A percentile compares a stretch with the other conserved stretches of the same genome.
Evolutionary conservation across 257 asterid species (phyloP).

Genomic region (Nicotiana tabacum): DNA sequence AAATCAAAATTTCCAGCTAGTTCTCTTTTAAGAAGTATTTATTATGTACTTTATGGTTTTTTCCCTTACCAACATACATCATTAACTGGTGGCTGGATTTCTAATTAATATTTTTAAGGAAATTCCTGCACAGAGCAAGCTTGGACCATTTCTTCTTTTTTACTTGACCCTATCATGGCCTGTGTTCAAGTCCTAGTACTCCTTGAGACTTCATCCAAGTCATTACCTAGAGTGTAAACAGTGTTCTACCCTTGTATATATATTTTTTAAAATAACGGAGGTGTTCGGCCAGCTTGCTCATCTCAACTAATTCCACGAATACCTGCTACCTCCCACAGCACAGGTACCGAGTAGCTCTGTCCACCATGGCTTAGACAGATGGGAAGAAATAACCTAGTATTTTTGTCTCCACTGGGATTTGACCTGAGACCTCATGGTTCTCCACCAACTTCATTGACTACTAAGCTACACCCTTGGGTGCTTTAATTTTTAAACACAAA

Average conservation of each 20-base stretch:
- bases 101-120: not conserved
- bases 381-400: too few relatives aligned
- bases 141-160: not conserved
- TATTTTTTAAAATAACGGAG: too few relatives aligned
- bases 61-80: not conserved
- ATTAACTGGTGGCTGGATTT: not conserved
- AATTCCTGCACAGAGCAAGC: not conserved
- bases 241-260: not conserved
- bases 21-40: not conserved
- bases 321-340: too few relatives aligned
- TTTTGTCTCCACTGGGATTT: too few relatives aligned
- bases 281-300: too few relatives aligned
- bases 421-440: too few relatives aligned
- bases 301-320: too few relatives aligned
- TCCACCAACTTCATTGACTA: too few relatives aligned
- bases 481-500: too few relatives aligned
- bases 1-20: not conserved
- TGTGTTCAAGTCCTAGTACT: not conserved
- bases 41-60: not conserved
- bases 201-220: not conserved
- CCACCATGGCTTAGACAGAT: too few relatives aligned
- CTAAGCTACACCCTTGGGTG: too few relatives aligned
- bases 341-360: too few relatives aligned
- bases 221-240: not conserved
- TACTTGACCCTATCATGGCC: constrained; percentile 5